phyloP scores from a whole-genome alignment of 2,329 filamentous ascomycete species.

The Pseudogymnoascus sp. region DNA sequence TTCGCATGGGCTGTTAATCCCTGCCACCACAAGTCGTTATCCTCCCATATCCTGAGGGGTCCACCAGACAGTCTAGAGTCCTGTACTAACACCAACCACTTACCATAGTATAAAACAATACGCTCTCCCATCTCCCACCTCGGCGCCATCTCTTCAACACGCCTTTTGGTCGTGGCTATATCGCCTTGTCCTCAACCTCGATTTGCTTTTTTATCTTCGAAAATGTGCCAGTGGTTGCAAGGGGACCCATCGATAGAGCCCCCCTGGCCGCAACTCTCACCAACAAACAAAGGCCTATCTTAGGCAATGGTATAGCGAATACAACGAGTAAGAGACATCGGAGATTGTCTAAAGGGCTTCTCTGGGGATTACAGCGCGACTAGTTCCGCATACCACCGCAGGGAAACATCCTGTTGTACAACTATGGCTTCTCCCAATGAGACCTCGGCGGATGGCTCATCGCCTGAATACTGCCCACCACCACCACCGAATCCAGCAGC shows the following conservation, averaged over 20 bases:
- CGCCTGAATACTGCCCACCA: conserved; percentile 21
- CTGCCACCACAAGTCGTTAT: conserved; percentile 1
- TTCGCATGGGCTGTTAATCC: neutral
- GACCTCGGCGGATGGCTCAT: neutral
- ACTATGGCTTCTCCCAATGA: neutral
- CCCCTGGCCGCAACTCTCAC: conserved; percentile 4
- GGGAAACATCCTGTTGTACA: neutral
- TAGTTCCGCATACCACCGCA: neutral
- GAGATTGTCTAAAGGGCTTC: neutral
- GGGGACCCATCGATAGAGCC: conserved; percentile 7
- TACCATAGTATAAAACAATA: neutral
- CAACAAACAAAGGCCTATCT: neutral
- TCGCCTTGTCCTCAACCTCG: neutral
- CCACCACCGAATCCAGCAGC: conserved; percentile 25
- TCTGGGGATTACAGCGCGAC: neutral
- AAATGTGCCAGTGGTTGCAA: conserved; percentile 6
- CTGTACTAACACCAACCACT: neutral
- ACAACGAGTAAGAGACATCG: neutral
- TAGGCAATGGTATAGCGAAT: neutral
- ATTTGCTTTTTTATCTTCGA: neutral
- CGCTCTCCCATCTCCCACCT: conserved; percentile 4
- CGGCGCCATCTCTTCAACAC: neutral
- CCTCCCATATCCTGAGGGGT: conserved; percentile 4
- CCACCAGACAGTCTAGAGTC: neutral
- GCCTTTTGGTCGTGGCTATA: neutral